These are phyloP conservation scores for Schizosaccharomyces versatilis DNA, from an alignment of 1,139 yeast genomes.

Conservation along the genomic window DNA sequence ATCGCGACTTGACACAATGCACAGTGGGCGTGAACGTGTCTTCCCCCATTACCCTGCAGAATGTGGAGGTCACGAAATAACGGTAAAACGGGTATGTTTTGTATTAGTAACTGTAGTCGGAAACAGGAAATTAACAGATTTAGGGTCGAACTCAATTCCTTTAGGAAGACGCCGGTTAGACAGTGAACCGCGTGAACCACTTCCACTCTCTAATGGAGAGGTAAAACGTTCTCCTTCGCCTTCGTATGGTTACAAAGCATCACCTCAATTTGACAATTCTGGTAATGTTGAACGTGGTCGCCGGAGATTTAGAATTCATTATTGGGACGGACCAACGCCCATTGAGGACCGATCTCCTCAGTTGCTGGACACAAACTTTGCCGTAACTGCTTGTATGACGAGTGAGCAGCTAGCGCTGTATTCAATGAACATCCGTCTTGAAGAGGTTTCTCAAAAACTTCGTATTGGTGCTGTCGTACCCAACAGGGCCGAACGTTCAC, in stretches of 20 bases:
- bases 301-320: not conserved
- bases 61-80: no score
- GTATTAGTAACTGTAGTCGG: no score
- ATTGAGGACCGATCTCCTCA: not conserved
- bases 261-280: not conserved
- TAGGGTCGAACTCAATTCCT: not conserved
- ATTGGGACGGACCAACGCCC: not conserved
- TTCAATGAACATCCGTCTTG: conserved; percentile 51
- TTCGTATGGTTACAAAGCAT: no score
- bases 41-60: no score
- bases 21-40: no score
- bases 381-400: conserved; percentile 25
- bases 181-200: not conserved
- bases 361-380: not conserved
- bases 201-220: not conserved
- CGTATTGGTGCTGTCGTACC: conserved; percentile 27
- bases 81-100: no score
- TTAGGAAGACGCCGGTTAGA: conserved; percentile 1
- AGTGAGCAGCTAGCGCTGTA: conserved; percentile 73
- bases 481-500: conserved; percentile 27
- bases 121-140: not conserved
- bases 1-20: no score
- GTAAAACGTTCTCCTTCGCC: no score
- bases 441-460: conserved; percentile 50
- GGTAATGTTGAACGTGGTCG: not conserved